Percentiles rank a stretch among this genome's conserved stretches.
Conservation (phyloP, 2,329 filamentous ascomycete species). For the Paramyrothecium sp. region DNA sequence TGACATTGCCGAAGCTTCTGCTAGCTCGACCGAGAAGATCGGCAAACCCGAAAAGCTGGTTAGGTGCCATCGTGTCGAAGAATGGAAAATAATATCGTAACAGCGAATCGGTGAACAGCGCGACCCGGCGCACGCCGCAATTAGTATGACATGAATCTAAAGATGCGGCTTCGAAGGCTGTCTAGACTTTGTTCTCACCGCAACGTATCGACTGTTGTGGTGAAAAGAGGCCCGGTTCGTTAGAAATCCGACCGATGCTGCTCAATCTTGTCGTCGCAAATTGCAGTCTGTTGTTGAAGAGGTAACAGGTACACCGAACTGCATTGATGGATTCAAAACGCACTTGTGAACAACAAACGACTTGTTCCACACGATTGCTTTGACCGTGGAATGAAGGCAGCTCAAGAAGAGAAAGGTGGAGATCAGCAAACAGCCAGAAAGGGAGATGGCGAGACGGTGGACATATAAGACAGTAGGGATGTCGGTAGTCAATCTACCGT, state of each 20-base stretch:
- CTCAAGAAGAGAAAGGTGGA: not conserved
- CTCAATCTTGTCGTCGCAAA: no score
- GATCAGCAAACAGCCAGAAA: not conserved
- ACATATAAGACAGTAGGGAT: not conserved
- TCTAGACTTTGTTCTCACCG: not conserved
- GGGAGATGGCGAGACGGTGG: not conserved
- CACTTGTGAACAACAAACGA: no score
- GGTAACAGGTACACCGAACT: no score
- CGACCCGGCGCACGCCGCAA: not conserved
- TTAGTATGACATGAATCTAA: not conserved
- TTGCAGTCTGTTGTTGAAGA: no score
- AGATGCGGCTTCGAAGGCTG: not conserved
- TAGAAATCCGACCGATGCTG: no score
- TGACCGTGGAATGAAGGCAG: not conserved
- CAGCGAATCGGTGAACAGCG: not conserved
- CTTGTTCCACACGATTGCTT: no score
- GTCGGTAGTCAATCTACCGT: not conserved
- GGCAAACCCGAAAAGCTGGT: constrained; percentile 26
- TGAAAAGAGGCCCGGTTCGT: no score
- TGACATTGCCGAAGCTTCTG: constrained; percentile 34
- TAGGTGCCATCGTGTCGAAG: constrained; percentile 39
- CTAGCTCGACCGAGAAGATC: constrained; percentile 30
- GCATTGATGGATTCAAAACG: no score
- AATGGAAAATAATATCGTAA: not conserved
- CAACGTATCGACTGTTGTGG: no score